Base-by-base conservation (phyloP, 1,284 basidiomycete genomes). In the Golubevia pallescens region DNA sequence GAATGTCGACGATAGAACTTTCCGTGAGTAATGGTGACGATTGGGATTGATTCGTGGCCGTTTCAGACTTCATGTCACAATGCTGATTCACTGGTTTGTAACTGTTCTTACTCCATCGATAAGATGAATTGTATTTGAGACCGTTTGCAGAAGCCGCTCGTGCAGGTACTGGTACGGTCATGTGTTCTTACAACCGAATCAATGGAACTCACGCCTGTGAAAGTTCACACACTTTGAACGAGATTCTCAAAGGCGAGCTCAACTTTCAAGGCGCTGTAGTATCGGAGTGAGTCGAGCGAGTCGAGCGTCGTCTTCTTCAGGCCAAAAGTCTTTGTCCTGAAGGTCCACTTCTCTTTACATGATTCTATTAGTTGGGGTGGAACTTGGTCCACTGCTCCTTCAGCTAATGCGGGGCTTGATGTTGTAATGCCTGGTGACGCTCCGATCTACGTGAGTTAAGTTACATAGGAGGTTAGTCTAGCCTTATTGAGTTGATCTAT, bases 181-280 rank as follows among this genome's bases (percentile, higher is more conserved):
- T 88, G 88, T 87, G 87, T 74, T 81, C 68, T 1, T 86, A 86
- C 78, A 85, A 84, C 65, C 65, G 62, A 52, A 87, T 94, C 77
- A 94, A 95, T 83, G 90, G 90, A 38, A 92, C 91, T 0, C 92
- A 90, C 67, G 90, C 92, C 0, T 94, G 93, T 84, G 90, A 93
- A 82, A 93, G 93, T 78, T 88, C 90, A 77, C 89, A 90, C 73
- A 88, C 90, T 51, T 86, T 93, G 81, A 94, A 93, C 86, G 89
- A 90, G 63, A 88, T 94, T 51, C 87, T 95, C 68, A 95, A 95
- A 87, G 87, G 88, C 28, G 92, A 94, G 86, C 89, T 89, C 23
- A 80, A 85, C 57, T 89, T 89, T 81, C 86, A 88, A 60, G 88
- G 88, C 34, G 87, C 86, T 79, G 86, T 86, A 71, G 86, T 87